Evolutionary conservation across 768 basidiomycete species (phyloP), one percentile per base, ranked within the genome.

Genomic region (Panus rudis): DNA sequence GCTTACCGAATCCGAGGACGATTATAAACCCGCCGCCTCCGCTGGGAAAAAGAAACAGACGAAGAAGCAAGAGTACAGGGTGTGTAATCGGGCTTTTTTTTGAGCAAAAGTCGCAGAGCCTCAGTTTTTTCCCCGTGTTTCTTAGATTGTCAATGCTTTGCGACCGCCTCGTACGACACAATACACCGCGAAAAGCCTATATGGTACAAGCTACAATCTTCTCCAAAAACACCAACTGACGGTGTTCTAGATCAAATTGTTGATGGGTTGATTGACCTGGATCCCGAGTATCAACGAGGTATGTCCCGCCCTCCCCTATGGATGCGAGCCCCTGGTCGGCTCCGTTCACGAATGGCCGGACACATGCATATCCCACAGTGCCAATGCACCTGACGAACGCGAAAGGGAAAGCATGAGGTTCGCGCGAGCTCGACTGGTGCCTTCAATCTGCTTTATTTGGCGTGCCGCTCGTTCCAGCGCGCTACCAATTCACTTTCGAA

Each of bases 221-320:
- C 4, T 27, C 19, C 28, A n/a, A 25, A 6, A 23, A 5, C n/a
- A 14, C 11, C 20, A 13, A 13, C 4, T 43, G 6, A 42, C 21
- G 17, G 10, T 6, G 37, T 27, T 16, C 19, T 45, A 81, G 80
- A 72, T 40, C 68, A 72, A 49, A 68, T 81, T 23, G 51, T 65
- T 3, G 59, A 71, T 4, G 66, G 62, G 4, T 50, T 55, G 8
- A 72, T 83, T 32, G 69, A 80, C 42, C 63, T 83, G 6, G 67
- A 83, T 46, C 80, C 81, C 0, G 78, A 81, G 47, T 83, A 83
- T 55, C 81, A 84, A 51, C 66, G 81, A 57, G 75, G 80, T 77
- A 40, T 28, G 63, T 41, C 25, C 16, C 25, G 16, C 28, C 13
- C 19, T 41, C 17, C 17, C 24, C 6, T 19, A 10, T 42, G 24